A percentile compares a stretch with the other conserved stretches of the same genome.
Conservation (phyloP, 2,329 filamentous ascomycete species). For the Aspergillus sp. region DNA sequence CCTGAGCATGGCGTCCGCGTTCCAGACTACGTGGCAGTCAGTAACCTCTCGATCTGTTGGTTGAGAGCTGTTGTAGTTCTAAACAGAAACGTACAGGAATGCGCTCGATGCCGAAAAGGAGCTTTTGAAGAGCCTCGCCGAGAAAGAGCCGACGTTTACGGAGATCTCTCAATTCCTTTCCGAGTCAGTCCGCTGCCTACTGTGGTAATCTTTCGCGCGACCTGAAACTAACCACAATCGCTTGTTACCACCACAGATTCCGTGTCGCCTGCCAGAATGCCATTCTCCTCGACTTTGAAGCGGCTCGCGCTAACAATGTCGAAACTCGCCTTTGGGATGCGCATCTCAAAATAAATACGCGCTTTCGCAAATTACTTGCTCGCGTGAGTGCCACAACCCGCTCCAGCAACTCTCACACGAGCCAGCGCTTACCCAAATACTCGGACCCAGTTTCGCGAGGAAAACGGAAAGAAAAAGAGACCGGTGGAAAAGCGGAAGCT, state of each 20-base stretch:
- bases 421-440: background rate
- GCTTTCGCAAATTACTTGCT: constrained; percentile 69
- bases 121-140: constrained; percentile 47
- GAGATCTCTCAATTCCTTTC: constrained; percentile 47
- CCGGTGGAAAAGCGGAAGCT: constrained; percentile 70
- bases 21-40: constrained; percentile 54
- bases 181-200: constrained; percentile 25
- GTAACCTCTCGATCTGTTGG: constrained; percentile 21
- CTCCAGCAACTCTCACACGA: no score
- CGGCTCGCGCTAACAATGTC: constrained; percentile 55
- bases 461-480: constrained; percentile 51
- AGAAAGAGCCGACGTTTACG: constrained; percentile 49
- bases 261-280: constrained; percentile 69
- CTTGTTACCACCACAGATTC: constrained; percentile 49
- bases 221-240: constrained; percentile 3
- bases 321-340: constrained; percentile 75
- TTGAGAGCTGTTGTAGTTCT: constrained; percentile 15
- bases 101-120: constrained; percentile 48
- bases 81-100: constrained; percentile 23
- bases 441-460: constrained; percentile 46
- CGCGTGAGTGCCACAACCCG: constrained; percentile 40
- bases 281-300: constrained; percentile 63
- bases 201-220: constrained; percentile 5
- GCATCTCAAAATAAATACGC: constrained; percentile 73
- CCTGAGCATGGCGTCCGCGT: constrained; percentile 44